Conservation (phyloP, 257 asterid species). For the Przewalskia tangutica region DNA sequence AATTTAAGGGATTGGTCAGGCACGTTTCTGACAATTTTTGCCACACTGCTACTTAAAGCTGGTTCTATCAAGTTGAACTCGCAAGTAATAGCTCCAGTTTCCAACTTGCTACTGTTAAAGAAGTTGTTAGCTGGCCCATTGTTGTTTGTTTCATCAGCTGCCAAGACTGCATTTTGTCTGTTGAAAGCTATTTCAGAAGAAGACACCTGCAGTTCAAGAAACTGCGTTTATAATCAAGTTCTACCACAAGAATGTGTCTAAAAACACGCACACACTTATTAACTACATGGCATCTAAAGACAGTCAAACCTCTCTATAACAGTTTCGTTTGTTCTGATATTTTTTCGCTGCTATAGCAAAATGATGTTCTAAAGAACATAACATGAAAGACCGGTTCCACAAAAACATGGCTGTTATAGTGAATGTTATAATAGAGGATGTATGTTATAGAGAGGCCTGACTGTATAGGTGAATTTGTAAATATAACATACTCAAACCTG, state of each 20-base stretch:
- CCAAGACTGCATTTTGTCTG: background rate
- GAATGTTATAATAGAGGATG: too few species aligned
- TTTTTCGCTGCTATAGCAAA: too few species aligned
- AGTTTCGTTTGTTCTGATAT: too few species aligned
- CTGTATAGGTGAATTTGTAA: background rate
- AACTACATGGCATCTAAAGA: background rate
- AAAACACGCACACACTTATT: background rate
- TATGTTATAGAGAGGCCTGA: too few species aligned
- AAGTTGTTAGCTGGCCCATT: slow-evolving; percentile 16
- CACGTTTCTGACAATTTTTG: background rate
- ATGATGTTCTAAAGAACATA: too few species aligned
- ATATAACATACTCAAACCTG: slow-evolving; percentile 32
- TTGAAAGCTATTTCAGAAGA: background rate
- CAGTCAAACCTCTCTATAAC: too few species aligned
- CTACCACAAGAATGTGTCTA: background rate
- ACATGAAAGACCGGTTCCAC: too few species aligned
- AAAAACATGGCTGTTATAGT: too few species aligned
- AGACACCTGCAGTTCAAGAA: background rate
- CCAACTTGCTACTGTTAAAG: slow-evolving; percentile 29
- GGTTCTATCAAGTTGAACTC: slow-evolving; percentile 33
- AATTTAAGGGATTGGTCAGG: background rate
- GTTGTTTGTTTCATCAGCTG: background rate
- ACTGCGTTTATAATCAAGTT: background rate
- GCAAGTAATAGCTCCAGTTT: slow-evolving; percentile 31
- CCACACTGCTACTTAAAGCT: background rate